Evolutionary conservation across 805 yeast genomes (phyloP).

Genomic region (Zygotorulaspora chibaensis): DNA sequence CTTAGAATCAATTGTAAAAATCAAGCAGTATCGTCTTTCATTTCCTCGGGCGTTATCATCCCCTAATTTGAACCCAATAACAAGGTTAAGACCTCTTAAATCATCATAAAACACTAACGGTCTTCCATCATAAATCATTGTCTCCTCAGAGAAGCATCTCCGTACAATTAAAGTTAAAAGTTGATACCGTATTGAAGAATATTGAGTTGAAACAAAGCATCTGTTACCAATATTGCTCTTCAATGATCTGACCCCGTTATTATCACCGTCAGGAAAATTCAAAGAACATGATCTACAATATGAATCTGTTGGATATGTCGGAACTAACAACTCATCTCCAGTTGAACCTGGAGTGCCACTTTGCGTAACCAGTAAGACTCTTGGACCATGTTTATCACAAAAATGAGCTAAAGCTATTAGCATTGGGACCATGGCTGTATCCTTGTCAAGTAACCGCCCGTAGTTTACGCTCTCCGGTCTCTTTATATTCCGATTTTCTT

Average conservation of each 20-base stretch:
- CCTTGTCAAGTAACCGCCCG: no score
- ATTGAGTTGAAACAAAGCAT: constrained; percentile 53
- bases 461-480: no score
- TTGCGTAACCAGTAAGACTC: constrained; percentile 62
- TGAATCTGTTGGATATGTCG: constrained; percentile 42
- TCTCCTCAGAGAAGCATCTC: constrained; percentile 64
- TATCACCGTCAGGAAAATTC: constrained; percentile 41
- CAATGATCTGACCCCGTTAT: constrained; percentile 31
- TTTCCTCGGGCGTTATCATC: constrained; percentile 71
- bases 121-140: constrained; percentile 51
- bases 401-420: constrained; percentile 57
- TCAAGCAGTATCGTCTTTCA: constrained; percentile 60
- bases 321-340: constrained; percentile 32
- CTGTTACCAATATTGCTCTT: constrained; percentile 24
- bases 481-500: no score
- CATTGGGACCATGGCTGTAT: constrained; percentile 16
- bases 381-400: constrained; percentile 76
- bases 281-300: constrained; percentile 61
- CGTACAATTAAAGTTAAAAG: constrained; percentile 55
- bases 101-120: constrained; percentile 66
- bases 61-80: constrained; percentile 54
- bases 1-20: constrained; percentile 55
- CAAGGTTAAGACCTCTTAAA: constrained; percentile 54
- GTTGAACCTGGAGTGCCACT: constrained; percentile 22
- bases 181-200: constrained; percentile 52